Base-by-base conservation (phyloP, 345 rosid genomes). In the Laguncularia racemosa region DNA sequence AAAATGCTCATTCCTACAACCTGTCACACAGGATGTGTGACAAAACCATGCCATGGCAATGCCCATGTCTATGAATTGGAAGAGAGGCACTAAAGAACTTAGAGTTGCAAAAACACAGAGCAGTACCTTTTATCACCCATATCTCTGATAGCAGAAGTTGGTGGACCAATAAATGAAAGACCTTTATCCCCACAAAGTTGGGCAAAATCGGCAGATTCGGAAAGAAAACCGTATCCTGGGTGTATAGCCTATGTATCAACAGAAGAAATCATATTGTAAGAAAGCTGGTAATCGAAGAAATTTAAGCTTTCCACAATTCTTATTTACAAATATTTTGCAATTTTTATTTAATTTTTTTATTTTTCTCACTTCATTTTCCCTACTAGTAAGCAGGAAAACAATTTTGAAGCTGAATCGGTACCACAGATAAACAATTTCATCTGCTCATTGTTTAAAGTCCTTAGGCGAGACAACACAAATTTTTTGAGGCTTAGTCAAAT, bases 101-200 rank as follows among this genome's bases (percentile, higher is more conserved):
- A 9, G 28, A 14, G 12, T 11, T 50, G 26, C 16, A 59, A 40
- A 6, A 38, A 6, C 44, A 62, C 1, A 23, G 18, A 38, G 12
- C 2, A 26, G 44, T 65, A 88, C 98, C 98, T 92, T 78, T 92
- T 92, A 62, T 92, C 98, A 53, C 96, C 98, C 98, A 92, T 89
- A 60, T 92, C 93, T 63, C 84, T 71, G 17, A 89, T 92, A n/a
- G 98, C 98, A 64, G 93, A 86, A 6, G 83, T 81, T 20, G 95
- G 96, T 58, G 96, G 96, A 20, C 98, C 98, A 70, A 89, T 73
- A 68, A 89, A 89, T n/a, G 73, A 65, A 58, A 92, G 72, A 48
- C 88, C 91, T 53, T 80, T 81, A 46, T 86, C 91, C 71, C 80
- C 89, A 69, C 95, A 87, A 46, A 89, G 93, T 59, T 76, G 76